Evolutionary conservation across 1,284 basidiomycete genomes (phyloP).

Genomic region (Rhodofomes roseus): DNA sequence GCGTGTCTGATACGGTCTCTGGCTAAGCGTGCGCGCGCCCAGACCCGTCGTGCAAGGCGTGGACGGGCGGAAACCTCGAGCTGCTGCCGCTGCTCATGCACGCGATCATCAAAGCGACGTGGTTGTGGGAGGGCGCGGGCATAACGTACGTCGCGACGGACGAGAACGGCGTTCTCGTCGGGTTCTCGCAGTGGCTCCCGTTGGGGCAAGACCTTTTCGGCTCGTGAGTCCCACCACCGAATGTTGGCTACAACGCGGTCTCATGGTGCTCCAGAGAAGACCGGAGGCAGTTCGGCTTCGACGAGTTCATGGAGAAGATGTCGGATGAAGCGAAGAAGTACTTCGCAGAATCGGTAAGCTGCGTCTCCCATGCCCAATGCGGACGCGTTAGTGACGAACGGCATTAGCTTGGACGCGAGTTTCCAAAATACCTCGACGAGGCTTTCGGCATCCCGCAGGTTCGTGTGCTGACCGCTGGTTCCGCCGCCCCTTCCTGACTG

Average conservation of each 20-base stretch:
- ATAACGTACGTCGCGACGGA: neutral
- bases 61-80: neutral
- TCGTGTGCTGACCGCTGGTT: too few species aligned
- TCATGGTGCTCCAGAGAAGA: neutral
- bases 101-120: neutral
- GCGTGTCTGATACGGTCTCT: too few species aligned
- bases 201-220: neutral
- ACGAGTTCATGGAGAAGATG: neutral
- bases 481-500: neutral
- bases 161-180: neutral
- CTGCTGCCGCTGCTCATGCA: neutral
- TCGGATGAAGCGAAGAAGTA: neutral
- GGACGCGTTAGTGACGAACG: neutral
- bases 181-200: neutral
- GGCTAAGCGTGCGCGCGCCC: too few species aligned
- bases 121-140: neutral
- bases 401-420: constrained; percentile 3
- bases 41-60: neutral
- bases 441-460: neutral
- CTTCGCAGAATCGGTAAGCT: neutral
- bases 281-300: neutral
- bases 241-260: neutral
- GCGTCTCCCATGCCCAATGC: neutral
- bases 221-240: neutral
- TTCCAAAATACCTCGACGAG: neutral